Evolutionary conservation across 805 yeast species (phyloP).

Genomic region (Candida broadrunensis): DNA sequence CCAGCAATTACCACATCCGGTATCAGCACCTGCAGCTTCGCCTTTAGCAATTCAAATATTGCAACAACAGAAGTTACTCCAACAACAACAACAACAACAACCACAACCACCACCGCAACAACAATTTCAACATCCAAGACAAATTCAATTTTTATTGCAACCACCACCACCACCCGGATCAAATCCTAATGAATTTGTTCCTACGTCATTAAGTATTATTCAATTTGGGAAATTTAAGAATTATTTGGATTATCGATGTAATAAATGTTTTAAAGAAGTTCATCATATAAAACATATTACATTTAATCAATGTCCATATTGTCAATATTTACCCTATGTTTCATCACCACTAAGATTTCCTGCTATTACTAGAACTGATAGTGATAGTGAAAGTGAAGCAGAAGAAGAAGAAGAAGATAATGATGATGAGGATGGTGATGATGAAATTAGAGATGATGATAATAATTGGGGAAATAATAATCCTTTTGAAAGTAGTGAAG

Average conservation of each 20-base stretch:
- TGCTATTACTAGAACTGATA: too few relatives aligned
- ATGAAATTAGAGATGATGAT: neutral
- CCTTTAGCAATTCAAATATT: too few relatives aligned
- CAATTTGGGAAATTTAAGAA: constrained; percentile 20
- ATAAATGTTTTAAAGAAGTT: constrained; percentile 12
- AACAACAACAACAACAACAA: neutral
- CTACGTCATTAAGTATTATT: too few relatives aligned
- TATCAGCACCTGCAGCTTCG: too few relatives aligned
- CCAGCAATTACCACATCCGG: too few relatives aligned
- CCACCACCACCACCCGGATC: neutral
- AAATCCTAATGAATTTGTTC: neutral
- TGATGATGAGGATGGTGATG: neutral
- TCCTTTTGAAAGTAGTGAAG: too few relatives aligned
- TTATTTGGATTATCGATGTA: constrained; percentile 14
- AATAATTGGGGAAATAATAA: too few relatives aligned
- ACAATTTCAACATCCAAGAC: neutral
- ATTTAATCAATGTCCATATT: constrained; percentile 10
- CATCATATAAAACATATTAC: constrained; percentile 5
- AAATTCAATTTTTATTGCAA: too few relatives aligned
- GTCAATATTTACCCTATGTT: constrained; percentile 13
- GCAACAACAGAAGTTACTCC: neutral
- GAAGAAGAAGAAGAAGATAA: neutral
- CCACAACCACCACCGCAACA: neutral
- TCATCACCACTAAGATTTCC: constrained; percentile 2
- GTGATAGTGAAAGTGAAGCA: too few relatives aligned